phyloP scores from a whole-genome alignment of 345 rosid genomes.

The Camelina hispida region DNA sequence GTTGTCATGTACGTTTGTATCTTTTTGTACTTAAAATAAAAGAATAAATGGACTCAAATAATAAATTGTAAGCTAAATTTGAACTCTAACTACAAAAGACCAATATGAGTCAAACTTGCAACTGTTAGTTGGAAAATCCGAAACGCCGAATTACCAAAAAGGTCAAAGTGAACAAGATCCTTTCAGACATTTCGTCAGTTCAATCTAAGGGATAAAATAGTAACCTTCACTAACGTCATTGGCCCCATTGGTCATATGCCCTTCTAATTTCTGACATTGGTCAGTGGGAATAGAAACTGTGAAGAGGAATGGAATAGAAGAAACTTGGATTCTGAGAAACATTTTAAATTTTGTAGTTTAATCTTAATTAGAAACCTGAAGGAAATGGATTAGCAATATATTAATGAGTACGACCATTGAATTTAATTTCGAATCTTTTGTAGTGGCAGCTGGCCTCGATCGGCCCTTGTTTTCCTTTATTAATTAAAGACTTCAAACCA shows the following conservation, averaged over 20 bases:
- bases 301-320: conserved; percentile 95
- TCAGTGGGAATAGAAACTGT: conserved; percentile 94
- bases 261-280: conserved; percentile 53
- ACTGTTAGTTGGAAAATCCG: conserved; percentile 22
- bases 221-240: conserved; percentile 2
- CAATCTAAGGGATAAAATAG: conserved; percentile 10
- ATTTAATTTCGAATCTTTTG: conserved; percentile 48
- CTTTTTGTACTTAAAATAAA: neutral
- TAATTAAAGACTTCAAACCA: conserved; percentile 38
- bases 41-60: neutral
- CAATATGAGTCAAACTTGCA: conserved; percentile 34
- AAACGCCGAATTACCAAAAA: conserved; percentile 30
- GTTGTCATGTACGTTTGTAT: neutral
- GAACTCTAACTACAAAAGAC: conserved; percentile 28
- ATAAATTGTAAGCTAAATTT: neutral
- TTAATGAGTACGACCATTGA: conserved; percentile 10
- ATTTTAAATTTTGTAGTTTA: conserved; percentile 37
- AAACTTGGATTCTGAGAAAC: conserved; percentile 65
- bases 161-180: conserved; percentile 28
- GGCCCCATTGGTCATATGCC: conserved; percentile 24
- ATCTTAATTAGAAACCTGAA: conserved; percentile 42
- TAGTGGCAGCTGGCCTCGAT: conserved; percentile 59
- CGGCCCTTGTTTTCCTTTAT: conserved; percentile 25
- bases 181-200: neutral
- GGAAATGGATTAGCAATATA: conserved; percentile 30